Evolutionary conservation across 768 basidiomycete genomes (phyloP).

Genomic region (Agaricus blazei): DNA sequence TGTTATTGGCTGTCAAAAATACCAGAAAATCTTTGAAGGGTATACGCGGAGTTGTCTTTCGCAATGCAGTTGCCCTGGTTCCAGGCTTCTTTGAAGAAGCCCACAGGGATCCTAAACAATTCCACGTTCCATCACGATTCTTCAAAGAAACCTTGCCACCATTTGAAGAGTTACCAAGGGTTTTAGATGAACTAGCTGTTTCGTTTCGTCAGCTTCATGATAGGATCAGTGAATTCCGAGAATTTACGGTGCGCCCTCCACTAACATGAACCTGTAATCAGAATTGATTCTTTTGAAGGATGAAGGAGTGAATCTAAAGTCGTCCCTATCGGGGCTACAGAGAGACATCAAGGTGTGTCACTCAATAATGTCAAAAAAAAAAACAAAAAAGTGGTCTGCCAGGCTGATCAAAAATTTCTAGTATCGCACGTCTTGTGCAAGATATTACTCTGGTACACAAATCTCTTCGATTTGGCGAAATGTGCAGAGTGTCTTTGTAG

Average conservation of each 20-base stretch:
- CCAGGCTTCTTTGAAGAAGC: background rate
- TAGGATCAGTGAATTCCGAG: background rate
- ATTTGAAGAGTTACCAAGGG: background rate
- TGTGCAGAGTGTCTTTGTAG: background rate
- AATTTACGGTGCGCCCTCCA: background rate
- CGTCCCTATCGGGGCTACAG: background rate
- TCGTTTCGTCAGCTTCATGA: background rate
- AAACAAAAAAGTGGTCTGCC: too few relatives aligned
- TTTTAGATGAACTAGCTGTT: background rate
- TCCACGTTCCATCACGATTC: background rate
- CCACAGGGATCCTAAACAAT: background rate
- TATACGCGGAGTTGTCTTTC: background rate
- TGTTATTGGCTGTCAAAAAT: slow-evolving; percentile 2
- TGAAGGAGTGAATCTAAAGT: background rate
- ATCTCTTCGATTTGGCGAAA: background rate
- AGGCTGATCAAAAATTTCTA: background rate
- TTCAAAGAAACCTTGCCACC: background rate
- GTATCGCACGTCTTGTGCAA: slow-evolving; percentile 3
- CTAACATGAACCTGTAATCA: too few relatives aligned
- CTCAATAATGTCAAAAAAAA: background rate
- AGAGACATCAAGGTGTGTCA: background rate
- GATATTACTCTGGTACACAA: background rate
- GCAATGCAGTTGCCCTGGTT: background rate
- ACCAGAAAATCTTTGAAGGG: background rate
- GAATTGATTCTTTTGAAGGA: background rate